Base-by-base conservation (phyloP, 441 rosid genomes). In the Eruca vesicaria region DNA sequence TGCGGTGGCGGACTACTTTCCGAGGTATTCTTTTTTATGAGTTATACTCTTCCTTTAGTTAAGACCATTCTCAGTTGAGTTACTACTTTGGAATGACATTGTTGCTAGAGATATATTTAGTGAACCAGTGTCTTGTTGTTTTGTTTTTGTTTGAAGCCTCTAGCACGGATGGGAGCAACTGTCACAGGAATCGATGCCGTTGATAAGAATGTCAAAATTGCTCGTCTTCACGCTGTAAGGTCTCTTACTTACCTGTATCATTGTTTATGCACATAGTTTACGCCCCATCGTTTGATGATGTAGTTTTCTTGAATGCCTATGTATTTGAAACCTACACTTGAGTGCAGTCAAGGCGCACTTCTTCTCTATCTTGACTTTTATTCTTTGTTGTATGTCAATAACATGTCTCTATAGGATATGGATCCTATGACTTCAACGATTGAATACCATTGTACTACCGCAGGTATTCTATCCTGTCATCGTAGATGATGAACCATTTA, bases 1-100 rank as follows among this genome's bases (percentile, higher is more conserved):
- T 96, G 98, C 58, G 98, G 97, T 5, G 98, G 99, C 15, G 99
- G 98, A 69, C 86, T 96, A 69, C 97, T 96, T 70, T 90, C 97
- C 2, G 99, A 96, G 97, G 99, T 96, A 81, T 57, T 57, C 33
- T 1, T 45, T 45, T 36, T 36, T 4, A 36, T 36, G 43, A 36
- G 14, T 3, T 12, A 31, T 66, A 0, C 11, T 59, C 16, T 50
- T 58, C 58, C 50, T 21, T 60, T 16, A 21, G 6, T 23, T 41
- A 31, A n/a, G 55, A 66, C 7, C 48, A 52, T 3, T 12, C 2
- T 35, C 9, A 35, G 41, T 35, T 9, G 12, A 35, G 74, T 52
- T 23, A 23, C 26, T 1, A 23, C 19, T 73, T 61, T 72, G 66
- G 64, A 66, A 26, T 66, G 64, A n/a, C 15, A 26, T 58, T 72